Evolutionary conservation across 306 rosid genomes (phyloP).

Genomic region (Cicer pinnatifidum): DNA sequence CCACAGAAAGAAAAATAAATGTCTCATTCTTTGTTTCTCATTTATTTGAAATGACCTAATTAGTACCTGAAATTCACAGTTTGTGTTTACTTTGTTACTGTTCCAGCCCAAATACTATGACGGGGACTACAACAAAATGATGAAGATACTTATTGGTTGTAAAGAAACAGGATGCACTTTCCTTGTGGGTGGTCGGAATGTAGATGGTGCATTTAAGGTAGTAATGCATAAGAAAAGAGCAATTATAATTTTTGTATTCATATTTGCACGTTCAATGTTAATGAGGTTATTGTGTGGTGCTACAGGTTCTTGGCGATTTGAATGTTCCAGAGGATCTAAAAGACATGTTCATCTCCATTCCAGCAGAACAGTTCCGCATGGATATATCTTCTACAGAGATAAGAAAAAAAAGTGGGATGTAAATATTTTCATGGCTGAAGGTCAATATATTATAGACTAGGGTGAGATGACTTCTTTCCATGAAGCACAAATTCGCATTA

Average conservation of each 20-base stretch:
- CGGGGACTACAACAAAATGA: conserved; percentile 77
- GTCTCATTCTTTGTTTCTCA: conserved; percentile 1
- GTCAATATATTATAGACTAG: not conserved
- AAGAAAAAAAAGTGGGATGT: conserved; percentile 63
- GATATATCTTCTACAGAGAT: conserved; percentile 88
- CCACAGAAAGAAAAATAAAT: not conserved
- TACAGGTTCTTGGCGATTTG: conserved; percentile 81
- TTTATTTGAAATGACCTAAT: not conserved
- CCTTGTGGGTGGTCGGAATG: conserved; percentile 84
- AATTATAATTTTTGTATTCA: not conserved
- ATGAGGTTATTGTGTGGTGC: conserved; percentile 32
- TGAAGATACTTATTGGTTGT: conserved; percentile 68
- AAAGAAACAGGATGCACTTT: conserved; percentile 77
- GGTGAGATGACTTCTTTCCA: conserved; percentile 2
- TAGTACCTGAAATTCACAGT: not conserved
- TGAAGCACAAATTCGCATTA: conserved; percentile 21
- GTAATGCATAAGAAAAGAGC: conserved; percentile 30
- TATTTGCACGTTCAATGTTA: conserved; percentile 19
- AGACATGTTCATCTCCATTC: conserved; percentile 82
- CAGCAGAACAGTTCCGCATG: conserved; percentile 72
- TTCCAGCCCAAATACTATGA: conserved; percentile 88
- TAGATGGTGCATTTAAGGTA: conserved; percentile 84
- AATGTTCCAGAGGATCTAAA: conserved; percentile 73
- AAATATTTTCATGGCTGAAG: conserved; percentile 31
- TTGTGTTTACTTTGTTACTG: not conserved